phyloP scores from a whole-genome alignment of 106 monocot species.

The Dendrobium nobile region DNA sequence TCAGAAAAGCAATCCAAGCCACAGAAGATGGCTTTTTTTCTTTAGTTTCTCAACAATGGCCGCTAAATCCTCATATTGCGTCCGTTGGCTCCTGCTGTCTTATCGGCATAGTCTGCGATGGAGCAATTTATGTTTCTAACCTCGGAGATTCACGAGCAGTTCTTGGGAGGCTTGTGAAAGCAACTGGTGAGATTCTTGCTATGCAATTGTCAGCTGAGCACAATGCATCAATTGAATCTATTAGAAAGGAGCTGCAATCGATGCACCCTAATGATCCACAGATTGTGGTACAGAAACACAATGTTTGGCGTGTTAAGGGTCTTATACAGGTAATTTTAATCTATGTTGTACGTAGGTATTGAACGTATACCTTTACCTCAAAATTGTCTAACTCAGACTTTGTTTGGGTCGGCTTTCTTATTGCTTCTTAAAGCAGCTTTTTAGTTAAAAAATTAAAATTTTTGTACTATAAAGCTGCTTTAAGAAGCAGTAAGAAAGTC shows the following conservation, averaged over 20 bases:
- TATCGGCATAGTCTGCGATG: constrained; percentile 21
- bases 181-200: constrained; percentile 25
- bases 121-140: constrained; percentile 23
- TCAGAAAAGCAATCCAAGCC: constrained; percentile 24
- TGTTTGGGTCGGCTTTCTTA: too few relatives aligned
- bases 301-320: constrained; percentile 39
- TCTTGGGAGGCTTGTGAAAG: constrained; percentile 25
- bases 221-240: constrained; percentile 27
- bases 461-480: too few relatives aligned
- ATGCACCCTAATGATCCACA: constrained; percentile 29
- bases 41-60: constrained; percentile 23
- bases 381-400: too few relatives aligned
- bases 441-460: too few relatives aligned
- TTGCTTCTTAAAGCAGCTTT: too few relatives aligned
- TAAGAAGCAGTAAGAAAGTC: too few relatives aligned
- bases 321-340: constrained; percentile 26
- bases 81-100: constrained; percentile 24
- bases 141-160: constrained; percentile 30
- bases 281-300: constrained; percentile 25
- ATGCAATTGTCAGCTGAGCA: constrained; percentile 33
- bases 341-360: neutral
- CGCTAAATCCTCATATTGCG: constrained; percentile 25
- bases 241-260: constrained; percentile 23
- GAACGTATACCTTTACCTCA: too few relatives aligned
- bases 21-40: constrained; percentile 28